Conservation (phyloP, 306 rosid genomes). For the Quillaja saponaria region DNA sequence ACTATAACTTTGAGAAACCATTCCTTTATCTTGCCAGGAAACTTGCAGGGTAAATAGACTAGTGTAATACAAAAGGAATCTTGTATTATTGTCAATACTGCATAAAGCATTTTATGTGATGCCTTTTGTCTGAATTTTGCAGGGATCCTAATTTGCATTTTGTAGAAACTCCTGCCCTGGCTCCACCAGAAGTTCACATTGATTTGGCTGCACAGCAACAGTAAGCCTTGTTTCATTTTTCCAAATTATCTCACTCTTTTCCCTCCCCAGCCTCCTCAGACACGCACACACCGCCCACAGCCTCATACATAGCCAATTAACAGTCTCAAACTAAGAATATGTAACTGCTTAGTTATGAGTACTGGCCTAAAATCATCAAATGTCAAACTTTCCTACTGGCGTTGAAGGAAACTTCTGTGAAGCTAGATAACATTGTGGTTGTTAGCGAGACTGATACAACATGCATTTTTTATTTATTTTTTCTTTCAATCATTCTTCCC, state of each 20-base stretch:
- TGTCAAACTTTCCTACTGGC: too few relatives aligned
- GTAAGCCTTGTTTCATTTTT: conserved; percentile 39
- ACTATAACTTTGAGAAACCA: conserved; percentile 77
- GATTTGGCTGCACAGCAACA: conserved; percentile 66
- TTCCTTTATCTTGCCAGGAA: conserved; percentile 81
- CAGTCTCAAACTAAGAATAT: too few relatives aligned
- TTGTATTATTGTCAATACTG: background rate
- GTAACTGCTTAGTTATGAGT: too few relatives aligned
- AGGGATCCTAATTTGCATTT: conserved; percentile 79
- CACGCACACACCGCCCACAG: background rate
- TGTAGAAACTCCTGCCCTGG: conserved; percentile 85
- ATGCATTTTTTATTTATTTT: too few relatives aligned
- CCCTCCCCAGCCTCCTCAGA: background rate
- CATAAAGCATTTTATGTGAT: background rate
- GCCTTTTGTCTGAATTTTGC: conserved; percentile 25
- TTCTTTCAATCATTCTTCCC: too few relatives aligned
- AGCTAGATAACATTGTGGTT: too few relatives aligned
- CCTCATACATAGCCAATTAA: too few relatives aligned
- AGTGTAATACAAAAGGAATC: background rate
- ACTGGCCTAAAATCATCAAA: background rate
- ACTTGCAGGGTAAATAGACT: conserved; percentile 64
- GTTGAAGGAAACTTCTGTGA: too few relatives aligned
- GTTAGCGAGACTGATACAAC: too few relatives aligned
- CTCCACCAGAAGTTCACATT: conserved; percentile 87
- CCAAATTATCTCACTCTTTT: background rate